Conservation (phyloP, 768 basidiomycete species). For the Lentinula raphanica region DNA sequence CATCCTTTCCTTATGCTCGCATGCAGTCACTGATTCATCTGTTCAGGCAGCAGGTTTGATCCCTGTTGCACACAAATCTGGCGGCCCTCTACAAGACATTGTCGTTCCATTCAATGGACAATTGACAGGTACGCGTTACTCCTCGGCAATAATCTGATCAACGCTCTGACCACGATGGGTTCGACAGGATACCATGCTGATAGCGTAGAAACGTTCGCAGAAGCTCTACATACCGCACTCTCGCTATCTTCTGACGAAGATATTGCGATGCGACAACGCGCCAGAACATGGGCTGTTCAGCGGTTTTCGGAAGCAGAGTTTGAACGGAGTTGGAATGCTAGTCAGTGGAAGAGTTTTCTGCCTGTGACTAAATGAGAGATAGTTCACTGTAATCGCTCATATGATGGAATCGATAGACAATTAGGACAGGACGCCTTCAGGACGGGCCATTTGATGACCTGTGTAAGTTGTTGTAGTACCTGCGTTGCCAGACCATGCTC, state of each 20-base stretch:
- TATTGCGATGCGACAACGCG: slow-evolving; percentile 59
- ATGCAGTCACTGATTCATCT: neutral
- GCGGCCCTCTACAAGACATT: slow-evolving; percentile 88
- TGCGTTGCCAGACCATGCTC: too few species aligned
- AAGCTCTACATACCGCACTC: slow-evolving; percentile 58
- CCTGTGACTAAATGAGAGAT: neutral
- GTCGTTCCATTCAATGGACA: slow-evolving; percentile 72
- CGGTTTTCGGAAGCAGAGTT: slow-evolving; percentile 78
- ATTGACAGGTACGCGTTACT: slow-evolving; percentile 49
- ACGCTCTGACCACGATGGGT: neutral
- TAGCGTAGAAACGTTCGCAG: slow-evolving; percentile 59
- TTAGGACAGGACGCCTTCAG: too few species aligned
- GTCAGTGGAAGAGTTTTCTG: slow-evolving; percentile 46
- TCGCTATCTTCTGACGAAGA: slow-evolving; percentile 50
- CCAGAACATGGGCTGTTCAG: slow-evolving; percentile 64
- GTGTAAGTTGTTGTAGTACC: too few species aligned
- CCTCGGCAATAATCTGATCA: neutral
- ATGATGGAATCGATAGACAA: too few species aligned
- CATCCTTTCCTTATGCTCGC: neutral
- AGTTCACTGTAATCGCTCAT: too few species aligned
- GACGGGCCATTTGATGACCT: too few species aligned
- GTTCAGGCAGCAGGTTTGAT: slow-evolving; percentile 87
- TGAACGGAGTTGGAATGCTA: slow-evolving; percentile 65
- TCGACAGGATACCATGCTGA: slow-evolving; percentile 73
- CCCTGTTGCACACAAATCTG: slow-evolving; percentile 88